Base-by-base conservation (phyloP, 805 yeast genomes). In the Priceomyces haplophilus region DNA sequence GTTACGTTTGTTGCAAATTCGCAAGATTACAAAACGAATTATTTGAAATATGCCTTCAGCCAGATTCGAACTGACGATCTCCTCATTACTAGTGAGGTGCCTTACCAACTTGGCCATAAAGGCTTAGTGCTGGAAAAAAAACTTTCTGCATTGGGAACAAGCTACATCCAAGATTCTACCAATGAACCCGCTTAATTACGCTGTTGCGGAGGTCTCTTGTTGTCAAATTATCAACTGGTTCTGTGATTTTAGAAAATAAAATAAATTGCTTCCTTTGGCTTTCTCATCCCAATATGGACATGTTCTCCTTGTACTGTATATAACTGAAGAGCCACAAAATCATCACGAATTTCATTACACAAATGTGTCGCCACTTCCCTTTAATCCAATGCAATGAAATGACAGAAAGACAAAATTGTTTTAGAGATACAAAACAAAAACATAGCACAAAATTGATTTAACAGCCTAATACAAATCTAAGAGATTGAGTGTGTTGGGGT, bases 391-490 rank as follows among this genome's bases (percentile, higher is more conserved):
- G 24, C n/a, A 10, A 15, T 27, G 12, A 25, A 37, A 12, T 19
- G 21, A 18, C 34, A 11, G 16, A 27, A 25, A 13, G 27, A 29
- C 19, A 37, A 15, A n/a, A 11, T 38, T 42, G 36, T 38, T 42
- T 38, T 16, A 24, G 39, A 38, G 42, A 38, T 41, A 40, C 44
- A 45, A 41, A 45, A 37, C 38, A 38, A 41, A 45, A 45, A 45
- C 48, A 45, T 45, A 41, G 48, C 48, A 45, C 48, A 45, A 45
- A 45, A 45, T 38, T 45, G 48, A 45, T 45, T 45, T 45, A 45
- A 45, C 44, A 45, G 24, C 45, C 30, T 41, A 34, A 16, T 25
- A 38, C 37, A 15, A 33, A 31, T n/a, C 30, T 36, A 17, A 25
- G 19, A 23, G 35, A n/a, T 13, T 10, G 4, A 23, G 20, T 18